Percentiles rank a stretch among this genome's conserved stretches.
phyloP scores from a whole-genome alignment of 768 basidiomycete genomes.

The Dentipellis sp. region DNA sequence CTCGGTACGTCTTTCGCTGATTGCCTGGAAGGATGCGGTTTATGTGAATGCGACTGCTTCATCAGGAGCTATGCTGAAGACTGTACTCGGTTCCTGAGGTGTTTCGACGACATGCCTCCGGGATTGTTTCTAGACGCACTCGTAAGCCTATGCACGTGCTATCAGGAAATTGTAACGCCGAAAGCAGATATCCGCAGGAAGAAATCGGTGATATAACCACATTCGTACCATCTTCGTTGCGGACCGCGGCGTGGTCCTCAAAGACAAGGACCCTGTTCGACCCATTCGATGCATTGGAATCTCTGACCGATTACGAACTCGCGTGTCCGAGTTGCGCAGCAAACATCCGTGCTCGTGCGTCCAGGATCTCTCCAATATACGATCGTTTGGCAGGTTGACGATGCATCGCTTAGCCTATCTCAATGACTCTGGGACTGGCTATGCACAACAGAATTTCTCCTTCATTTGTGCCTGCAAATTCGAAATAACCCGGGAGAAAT shows the following conservation, averaged over 20 bases:
- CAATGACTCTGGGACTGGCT: conserved; percentile 34
- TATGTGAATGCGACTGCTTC: not conserved
- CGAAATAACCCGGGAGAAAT: conserved; percentile 30
- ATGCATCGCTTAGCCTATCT: conserved; percentile 27
- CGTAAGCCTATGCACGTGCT: conserved; percentile 4
- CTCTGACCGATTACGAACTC: conserved; percentile 4
- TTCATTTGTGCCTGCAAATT: conserved; percentile 30
- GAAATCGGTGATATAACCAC: not conserved
- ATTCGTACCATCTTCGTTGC: not conserved
- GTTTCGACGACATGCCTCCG: not conserved
- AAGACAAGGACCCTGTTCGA: conserved; percentile 20
- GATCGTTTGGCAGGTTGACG: no score
- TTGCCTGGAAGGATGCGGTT: not conserved
- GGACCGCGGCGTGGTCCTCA: not conserved
- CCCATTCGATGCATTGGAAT: not conserved
- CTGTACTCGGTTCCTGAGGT: conserved; percentile 5
- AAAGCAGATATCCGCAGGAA: not conserved
- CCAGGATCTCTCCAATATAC: no score
- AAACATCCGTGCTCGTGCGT: no score
- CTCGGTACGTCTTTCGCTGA: conserved; percentile 19
- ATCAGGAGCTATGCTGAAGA: conserved; percentile 19
- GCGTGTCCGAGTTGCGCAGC: not conserved
- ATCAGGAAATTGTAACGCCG: not conserved
- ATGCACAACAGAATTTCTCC: conserved; percentile 34
- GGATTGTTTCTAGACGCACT: conserved; percentile 2